Base-by-base conservation (phyloP, 345 rosid species). In the Fremontodendron californicum region DNA sequence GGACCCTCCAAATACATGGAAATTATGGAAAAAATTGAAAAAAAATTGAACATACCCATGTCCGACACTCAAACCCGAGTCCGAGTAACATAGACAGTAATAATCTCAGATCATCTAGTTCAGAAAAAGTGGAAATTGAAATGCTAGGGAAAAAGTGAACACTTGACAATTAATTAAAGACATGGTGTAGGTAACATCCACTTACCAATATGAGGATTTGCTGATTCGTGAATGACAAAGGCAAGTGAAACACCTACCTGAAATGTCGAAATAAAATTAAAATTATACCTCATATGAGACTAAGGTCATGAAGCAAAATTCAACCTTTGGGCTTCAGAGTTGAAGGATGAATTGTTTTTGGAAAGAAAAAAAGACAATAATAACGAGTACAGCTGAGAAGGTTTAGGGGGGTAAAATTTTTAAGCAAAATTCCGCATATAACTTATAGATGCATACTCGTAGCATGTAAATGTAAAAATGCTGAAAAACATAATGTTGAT, bases 171-270 rank as follows among this genome's bases (percentile, higher is more conserved):
- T 51, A 29, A 61, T 31, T 29, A 43, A n/a, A 9, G 60, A 12
- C 72, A 72, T 49, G 48, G 40, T n/a, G 39, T 45, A 21, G 51
- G 46, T 27, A 10, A 70, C 31, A 64, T 75, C 49, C 74, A 78
- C 94, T 83, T 86, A 92, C 99, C 99, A 19, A 93, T 94, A 81
- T 92, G 98, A 71, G 99, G 99, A 86, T 96, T 96, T 82, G 99
- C 99, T 51, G 99, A 96, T 85, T 96, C 99, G 29, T 92, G 97
- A 83, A 96, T 96, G 73, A 96, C 99, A 71, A 94, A 96, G 77
- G 98, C 97, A 80, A 96, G 97, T 21, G 99, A 91, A 84, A 81
- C 92, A 55, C 97, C 98, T 77, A 94, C 97, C 97, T 96, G 77
- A 79, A 86, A 79, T 82, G 78, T 61, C 64, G 86, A 77, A 79